Evolutionary conservation across 169 alveolate species (phyloP), one percentile per base, ranked within the genome.

Genomic region (Eimeria praecox): DNA sequence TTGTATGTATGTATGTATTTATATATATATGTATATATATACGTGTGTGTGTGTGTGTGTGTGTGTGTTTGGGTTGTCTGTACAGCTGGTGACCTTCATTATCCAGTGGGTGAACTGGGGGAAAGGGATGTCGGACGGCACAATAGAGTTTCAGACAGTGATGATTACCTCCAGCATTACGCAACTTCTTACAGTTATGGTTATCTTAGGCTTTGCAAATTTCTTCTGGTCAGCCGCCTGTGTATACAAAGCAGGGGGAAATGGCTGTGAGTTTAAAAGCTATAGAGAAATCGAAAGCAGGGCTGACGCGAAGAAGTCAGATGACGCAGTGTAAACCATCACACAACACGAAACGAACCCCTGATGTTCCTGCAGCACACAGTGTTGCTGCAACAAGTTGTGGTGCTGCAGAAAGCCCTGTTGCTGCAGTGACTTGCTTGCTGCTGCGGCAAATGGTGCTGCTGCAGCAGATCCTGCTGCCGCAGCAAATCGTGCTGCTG

Each of bases 241-340:
- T 4, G 92, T 85, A 27, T 85, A 24, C 92, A 85, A 54, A 38
- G 92, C 78, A 1, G 92, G 92, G 27, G 92, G 92, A 24, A 85
- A 52, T 14, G 92, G 92, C 30, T 85, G 92, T 35, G 92, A 85
- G 78, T 85, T 46, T 44, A 49, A 54, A 54, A 85, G 35, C 92
- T 85, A 85, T 54, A 52, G 59, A 54, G 56, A 85, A 22, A 49
- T 97, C 89, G 97, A 97, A 91, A 95, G 97, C 71, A 92, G 98
- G 94, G 97, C 96, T 98, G 97, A 95, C 40, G 98, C 95, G 46
- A 54, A 18, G 86, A n/a, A n/a, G 22, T 20, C 52, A 42, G 78
- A 66, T 66, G 78, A 66, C 56, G 54, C 42, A 75, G 86, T n/a
- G 86, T 75, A n/a, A 75, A n/a, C 42, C 10, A 14, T 10, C 78